Conservation (phyloP, 139 green algal genomes). For the Spirogloea muscicola region DNA sequence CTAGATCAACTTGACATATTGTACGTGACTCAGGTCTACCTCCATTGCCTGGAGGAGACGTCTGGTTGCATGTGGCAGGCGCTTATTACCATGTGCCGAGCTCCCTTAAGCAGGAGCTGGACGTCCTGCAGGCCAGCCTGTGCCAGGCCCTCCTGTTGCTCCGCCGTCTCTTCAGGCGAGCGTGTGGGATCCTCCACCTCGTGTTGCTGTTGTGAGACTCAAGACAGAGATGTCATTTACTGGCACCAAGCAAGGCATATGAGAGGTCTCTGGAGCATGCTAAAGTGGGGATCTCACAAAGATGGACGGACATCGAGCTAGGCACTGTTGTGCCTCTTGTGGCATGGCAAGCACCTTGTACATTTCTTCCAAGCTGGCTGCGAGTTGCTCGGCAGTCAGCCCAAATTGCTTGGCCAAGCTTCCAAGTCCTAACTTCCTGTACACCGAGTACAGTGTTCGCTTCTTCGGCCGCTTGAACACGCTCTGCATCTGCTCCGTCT, state of each 20-base stretch:
- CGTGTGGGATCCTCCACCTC: conserved; percentile 24
- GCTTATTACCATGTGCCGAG: conserved; percentile 53
- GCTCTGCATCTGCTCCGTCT: not conserved
- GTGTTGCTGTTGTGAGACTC: conserved; percentile 30
- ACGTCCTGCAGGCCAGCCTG: conserved; percentile 26
- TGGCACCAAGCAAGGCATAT: too few species aligned
- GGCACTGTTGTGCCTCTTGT: too few species aligned
- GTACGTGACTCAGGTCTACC: too few species aligned
- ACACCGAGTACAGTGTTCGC: conserved; percentile 32
- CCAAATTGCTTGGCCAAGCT: conserved; percentile 29
- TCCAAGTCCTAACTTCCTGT: conserved; percentile 10
- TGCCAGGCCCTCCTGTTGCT: conserved; percentile 43
- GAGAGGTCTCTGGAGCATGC: too few species aligned
- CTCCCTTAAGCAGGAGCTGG: conserved; percentile 48
- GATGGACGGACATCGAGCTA: too few species aligned
- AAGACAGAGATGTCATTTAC: too few species aligned
- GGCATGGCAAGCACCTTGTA: conserved; percentile 58
- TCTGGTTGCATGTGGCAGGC: too few species aligned
- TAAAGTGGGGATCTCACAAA: too few species aligned
- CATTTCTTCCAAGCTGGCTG: conserved; percentile 57
- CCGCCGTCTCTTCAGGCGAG: conserved; percentile 41
- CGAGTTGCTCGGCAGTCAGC: conserved; percentile 56
- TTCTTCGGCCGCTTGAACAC: conserved; percentile 24
- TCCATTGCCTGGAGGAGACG: too few species aligned
- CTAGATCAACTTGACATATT: too few species aligned